Evolutionary conservation across 2,329 filamentous ascomycete genomes (phyloP).

Genomic region (Trichoderma sp.): DNA sequence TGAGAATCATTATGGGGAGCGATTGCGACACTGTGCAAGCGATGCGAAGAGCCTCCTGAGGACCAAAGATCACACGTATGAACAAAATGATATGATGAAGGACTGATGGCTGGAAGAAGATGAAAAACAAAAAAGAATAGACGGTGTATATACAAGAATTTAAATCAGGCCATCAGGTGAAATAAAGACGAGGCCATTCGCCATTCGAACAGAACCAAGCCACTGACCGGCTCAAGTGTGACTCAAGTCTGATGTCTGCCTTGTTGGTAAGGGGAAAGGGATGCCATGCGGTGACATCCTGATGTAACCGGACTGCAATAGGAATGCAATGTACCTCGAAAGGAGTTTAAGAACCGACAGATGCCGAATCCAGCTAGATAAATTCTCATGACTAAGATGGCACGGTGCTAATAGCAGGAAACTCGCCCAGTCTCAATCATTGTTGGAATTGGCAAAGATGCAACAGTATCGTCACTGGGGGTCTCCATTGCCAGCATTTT

Average conservation of each 20-base stretch:
- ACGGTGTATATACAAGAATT: not conserved
- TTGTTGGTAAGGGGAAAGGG: not conserved
- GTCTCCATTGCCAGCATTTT: not conserved
- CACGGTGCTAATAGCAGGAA: not conserved
- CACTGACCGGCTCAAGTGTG: slow-evolving; percentile 9
- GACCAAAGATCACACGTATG: not conserved
- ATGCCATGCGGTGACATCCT: not conserved
- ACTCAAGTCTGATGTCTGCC: slow-evolving; percentile 3
- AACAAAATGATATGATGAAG: not conserved
- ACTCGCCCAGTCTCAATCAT: not conserved
- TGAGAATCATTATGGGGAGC: slow-evolving; percentile 17
- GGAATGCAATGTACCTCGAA: not conserved
- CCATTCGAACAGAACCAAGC: not conserved
- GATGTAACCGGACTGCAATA: not conserved
- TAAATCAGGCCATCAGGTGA: not conserved
- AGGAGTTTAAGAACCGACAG: not conserved
- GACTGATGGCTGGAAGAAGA: not conserved
- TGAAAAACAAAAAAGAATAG: not conserved
- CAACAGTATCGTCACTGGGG: not conserved
- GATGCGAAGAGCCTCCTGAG: not conserved
- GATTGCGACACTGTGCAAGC: not conserved
- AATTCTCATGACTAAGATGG: not conserved
- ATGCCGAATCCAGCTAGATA: not conserved
- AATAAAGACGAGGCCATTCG: not conserved
- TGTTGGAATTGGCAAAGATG: not conserved